Evolutionary conservation across 495 filamentous ascomycete genomes (phyloP).

Genomic region (Neurospora africana): DNA sequence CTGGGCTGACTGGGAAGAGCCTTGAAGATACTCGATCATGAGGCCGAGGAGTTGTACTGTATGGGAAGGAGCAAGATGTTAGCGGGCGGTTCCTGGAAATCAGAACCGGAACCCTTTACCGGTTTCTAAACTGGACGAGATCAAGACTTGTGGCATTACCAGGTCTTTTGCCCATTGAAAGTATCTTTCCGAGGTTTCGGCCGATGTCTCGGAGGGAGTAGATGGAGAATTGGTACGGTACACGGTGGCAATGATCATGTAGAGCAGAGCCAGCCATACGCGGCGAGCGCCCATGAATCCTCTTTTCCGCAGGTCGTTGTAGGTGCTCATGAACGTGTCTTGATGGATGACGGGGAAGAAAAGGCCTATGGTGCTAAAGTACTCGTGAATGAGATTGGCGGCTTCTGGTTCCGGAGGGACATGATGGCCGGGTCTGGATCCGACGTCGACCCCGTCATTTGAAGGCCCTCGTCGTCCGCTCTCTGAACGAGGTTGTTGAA

Average conservation of each 20-base stretch:
- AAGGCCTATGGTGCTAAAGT: neutral
- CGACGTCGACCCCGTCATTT: neutral
- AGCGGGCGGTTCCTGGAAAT: neutral
- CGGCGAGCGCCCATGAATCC: neutral
- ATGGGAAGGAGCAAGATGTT: neutral
- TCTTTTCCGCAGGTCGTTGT: neutral
- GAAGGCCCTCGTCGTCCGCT: neutral
- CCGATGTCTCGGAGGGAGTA: neutral
- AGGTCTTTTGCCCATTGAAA: neutral
- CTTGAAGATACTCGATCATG: neutral
- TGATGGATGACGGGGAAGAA: neutral
- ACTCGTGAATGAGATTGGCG: neutral
- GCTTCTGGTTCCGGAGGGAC: neutral
- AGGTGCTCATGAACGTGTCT: neutral
- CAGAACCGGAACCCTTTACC: neutral
- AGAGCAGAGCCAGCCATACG: neutral
- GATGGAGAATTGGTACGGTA: neutral
- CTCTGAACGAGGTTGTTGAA: neutral
- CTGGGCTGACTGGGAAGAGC: neutral
- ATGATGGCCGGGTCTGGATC: neutral
- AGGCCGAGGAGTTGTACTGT: neutral
- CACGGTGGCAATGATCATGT: neutral
- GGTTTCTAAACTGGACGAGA: neutral
- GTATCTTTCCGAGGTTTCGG: neutral
- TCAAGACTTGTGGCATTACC: neutral